Base-by-base conservation (phyloP, 148 eudicot genomes). In the Pharnaceum exiguum region DNA sequence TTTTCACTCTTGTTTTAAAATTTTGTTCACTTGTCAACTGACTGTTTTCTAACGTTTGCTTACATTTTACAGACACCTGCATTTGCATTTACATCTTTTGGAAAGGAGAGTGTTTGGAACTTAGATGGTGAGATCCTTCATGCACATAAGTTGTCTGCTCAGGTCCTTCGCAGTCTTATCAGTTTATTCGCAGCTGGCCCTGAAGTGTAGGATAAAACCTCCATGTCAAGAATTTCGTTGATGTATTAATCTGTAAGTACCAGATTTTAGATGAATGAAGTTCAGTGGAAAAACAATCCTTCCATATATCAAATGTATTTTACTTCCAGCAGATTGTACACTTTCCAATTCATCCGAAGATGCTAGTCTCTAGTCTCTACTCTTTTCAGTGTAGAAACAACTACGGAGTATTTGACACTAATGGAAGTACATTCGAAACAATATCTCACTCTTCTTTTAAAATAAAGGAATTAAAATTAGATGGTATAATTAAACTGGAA, bases 161-260 rank as follows among this genome's bases (percentile, higher is more conserved):
- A 89, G 82, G 99, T 94, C 35, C 81, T 86, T 17, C 88, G 96
- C 10, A 95, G 99, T 48, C 91, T 94, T 26, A 50, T 94, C 60
- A 82, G 80, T 77, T 81, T 94, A 76, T 94, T 94, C 62, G 99
- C 96, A 23, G 36, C 86, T 24, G 99, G 99, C 46, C 96, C 96
- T 46, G 82, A 82, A 67, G 88, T 69, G 36, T 89, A 73, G 61
- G 23, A 21, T 25, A 40, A 10, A 10, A 25, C n/a, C 10, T 32
- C 2, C 22, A 3, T 18, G 26, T 23, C 19, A 23, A 33, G 28
- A 27, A 51, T 40, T 12, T 21, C 11, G 29, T 27, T 16, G 17
- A 28, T 7, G 17, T 39, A 23, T 21, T 19, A 12, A 21, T 16
- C 46, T 5, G 19, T 21, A 28, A 26, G n/a, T 21, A 22, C 48